Base-by-base conservation (phyloP, 2,329 filamentous ascomycete species). In the Apiospora hydei region DNA sequence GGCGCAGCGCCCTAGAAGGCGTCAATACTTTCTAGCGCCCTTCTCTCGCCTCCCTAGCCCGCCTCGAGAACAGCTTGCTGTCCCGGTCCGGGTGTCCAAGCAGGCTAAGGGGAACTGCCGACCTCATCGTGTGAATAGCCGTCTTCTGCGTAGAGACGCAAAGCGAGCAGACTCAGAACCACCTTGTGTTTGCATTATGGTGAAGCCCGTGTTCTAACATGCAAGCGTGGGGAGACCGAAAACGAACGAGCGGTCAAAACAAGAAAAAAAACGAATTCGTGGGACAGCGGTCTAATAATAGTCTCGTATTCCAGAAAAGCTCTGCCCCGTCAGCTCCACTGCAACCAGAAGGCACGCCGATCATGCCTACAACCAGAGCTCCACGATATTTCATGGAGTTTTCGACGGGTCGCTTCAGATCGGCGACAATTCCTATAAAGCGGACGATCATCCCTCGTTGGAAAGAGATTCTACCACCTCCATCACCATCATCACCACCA, bases 401-500 rank as follows among this genome's bases (percentile, higher is more conserved):
- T 49, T 34, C 67, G n/a, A 49, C 67, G 7, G 3, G 24, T 14
- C 67, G 26, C 24, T 18, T 46, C 16, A 38, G 44, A 46, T 21
- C 67, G 2, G 26, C 16, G 67, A n/a, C 43, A n/a, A 21, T n/a
- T 7, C 47, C 24, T 69, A 69, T 69, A 69, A 69, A 69, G 67
- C 16, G 47, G 30, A 21, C 14, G 67, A 14, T n/a, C 26, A n/a
- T 49, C 44, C 44, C 26, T 34, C 67, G 44, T n/a, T 49, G 43
- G 34, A 69, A 49, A 69, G 18, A 49, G 16, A 24, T 69, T 38
- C 67, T 49, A 49, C 34, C 13, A 64, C 34, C 53, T 38, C 30
- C 53, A 61, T n/a, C 53, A 61, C 53, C 53, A 61, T 47, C 66
- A 68, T n/a, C 67, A 69, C 44, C 44, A 69, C 34, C 67, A 68